Base-by-base conservation (phyloP, 2,329 filamentous ascomycete genomes). In the Pseudofabraea citricarpa region DNA sequence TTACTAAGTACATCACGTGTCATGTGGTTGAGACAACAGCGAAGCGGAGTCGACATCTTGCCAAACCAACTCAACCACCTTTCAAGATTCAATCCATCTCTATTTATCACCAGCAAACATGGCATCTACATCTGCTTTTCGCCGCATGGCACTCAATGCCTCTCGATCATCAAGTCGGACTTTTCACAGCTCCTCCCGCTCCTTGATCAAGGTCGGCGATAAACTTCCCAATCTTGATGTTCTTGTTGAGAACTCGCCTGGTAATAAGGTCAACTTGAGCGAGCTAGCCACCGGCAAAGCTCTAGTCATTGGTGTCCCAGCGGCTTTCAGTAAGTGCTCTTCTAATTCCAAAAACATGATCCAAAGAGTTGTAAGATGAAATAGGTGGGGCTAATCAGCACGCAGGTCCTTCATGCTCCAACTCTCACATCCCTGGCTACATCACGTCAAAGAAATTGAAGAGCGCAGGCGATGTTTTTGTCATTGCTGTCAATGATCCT, bases 401-500 rank as follows among this genome's bases (percentile, higher is more conserved):
- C 23, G 5, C 33, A 74, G 74, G 73, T 57, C 81, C 81, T 29
- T 69, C 74, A 9, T 86, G 82, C 69, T 82, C 79, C 15, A 74
- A 77, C 52, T 73, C 70, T 38, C 91, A 97, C 63, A 74, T 97
- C 36, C 91, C 91, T 1, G 86, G 87, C 43, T 97, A 90, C 69
- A 85, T 96, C 65, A 82, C 81, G 60, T 85, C 88, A 62, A 75
- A 83, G 43, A 81, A 83, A 63, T 75, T 94, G 56, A 87, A 87
- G 69, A 74, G 83, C 48, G 88, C 87, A 22, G 90, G 90, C 38
- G 75, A 85, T 58, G 87, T 95, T 36, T 95, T 94, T 59, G 88
- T 97, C 31, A 81, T 97, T 44, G 83, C 87, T 13, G 90, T 96
- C 62, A 97, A 97, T 63, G 91, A 97, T 64, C 80, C 90, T 16